These are phyloP conservation scores for Peronospora tabacina DNA, from an alignment of 352 stramenopile species.

Conservation along the genomic window DNA sequence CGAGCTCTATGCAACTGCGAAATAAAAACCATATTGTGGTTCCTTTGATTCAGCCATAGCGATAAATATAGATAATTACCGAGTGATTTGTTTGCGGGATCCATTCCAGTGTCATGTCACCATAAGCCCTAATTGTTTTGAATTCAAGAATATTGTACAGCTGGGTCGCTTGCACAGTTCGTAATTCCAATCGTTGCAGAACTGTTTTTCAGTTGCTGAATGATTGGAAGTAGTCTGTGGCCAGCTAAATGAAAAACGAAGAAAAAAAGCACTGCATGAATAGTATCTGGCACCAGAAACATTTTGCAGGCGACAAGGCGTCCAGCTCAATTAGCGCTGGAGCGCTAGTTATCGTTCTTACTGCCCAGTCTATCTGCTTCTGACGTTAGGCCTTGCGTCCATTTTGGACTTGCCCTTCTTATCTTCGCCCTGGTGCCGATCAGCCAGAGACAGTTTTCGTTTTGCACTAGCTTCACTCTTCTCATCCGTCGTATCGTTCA, in stretches of 20 bases:
- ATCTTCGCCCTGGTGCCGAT: constrained; percentile 20
- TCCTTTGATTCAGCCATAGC: too few species aligned
- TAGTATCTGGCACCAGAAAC: constrained; percentile 23
- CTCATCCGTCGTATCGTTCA: constrained; percentile 5
- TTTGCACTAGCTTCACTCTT: constrained; percentile 25
- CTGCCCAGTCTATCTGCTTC: constrained; percentile 10
- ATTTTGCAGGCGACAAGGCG: constrained; percentile 3
- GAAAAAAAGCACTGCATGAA: constrained; percentile 20
- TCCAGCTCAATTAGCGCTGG: constrained; percentile 9
- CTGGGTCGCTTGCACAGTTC: too few species aligned
- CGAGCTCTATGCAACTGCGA: too few species aligned
- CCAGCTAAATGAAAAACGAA: constrained; percentile 9
- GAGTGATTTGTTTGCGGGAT: too few species aligned
- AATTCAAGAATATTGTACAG: too few species aligned
- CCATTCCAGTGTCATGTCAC: too few species aligned
- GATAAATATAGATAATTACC: too few species aligned
- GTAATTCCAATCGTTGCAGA: neutral
- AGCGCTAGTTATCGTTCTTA: constrained; percentile 7
- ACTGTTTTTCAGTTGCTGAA: constrained; percentile 17
- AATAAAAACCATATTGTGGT: too few species aligned
- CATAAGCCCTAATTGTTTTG: too few species aligned
- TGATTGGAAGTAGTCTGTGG: constrained; percentile 17
- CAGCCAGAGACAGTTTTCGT: constrained; percentile 21
- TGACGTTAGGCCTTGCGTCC: constrained; percentile 1
- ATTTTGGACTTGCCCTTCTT: constrained; percentile 26